Evolutionary conservation across 305 asterid genomes (phyloP).

Genomic region (Ilex paraguariensis): DNA sequence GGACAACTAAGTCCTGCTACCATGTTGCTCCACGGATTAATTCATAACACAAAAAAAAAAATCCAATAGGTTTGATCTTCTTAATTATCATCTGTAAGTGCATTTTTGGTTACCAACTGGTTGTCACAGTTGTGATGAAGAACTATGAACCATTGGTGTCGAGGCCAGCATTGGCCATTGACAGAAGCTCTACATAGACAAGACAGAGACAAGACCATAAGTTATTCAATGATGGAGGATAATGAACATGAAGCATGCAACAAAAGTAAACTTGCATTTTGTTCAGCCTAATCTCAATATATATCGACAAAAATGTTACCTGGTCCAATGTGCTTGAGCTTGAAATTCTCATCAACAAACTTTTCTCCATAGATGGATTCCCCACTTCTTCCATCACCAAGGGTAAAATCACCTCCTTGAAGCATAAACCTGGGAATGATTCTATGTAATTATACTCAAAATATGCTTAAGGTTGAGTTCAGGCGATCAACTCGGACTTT

Average conservation of each 20-base stretch:
- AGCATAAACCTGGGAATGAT: constrained; percentile 97
- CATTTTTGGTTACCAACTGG: constrained; percentile 50
- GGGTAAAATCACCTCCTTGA: constrained; percentile 99
- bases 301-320: constrained; percentile 33
- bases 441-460: constrained; percentile 32
- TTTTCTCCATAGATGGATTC: constrained; percentile 91
- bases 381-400: constrained; percentile 97
- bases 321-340: constrained; percentile 93
- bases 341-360: constrained; percentile 92
- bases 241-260: too few relatives aligned
- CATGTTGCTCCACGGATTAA: too few relatives aligned
- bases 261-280: too few relatives aligned
- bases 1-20: too few relatives aligned
- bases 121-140: constrained; percentile 65
- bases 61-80: too few relatives aligned
- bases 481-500: too few relatives aligned
- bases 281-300: background rate
- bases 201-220: background rate
- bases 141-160: constrained; percentile 69
- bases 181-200: constrained; percentile 30
- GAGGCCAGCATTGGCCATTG: constrained; percentile 60
- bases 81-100: background rate
- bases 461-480: too few relatives aligned
- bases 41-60: background rate
- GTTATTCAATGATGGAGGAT: too few relatives aligned